Base-by-base conservation (phyloP, 2,329 filamentous ascomycete genomes). In the Alternaria postmessia region DNA sequence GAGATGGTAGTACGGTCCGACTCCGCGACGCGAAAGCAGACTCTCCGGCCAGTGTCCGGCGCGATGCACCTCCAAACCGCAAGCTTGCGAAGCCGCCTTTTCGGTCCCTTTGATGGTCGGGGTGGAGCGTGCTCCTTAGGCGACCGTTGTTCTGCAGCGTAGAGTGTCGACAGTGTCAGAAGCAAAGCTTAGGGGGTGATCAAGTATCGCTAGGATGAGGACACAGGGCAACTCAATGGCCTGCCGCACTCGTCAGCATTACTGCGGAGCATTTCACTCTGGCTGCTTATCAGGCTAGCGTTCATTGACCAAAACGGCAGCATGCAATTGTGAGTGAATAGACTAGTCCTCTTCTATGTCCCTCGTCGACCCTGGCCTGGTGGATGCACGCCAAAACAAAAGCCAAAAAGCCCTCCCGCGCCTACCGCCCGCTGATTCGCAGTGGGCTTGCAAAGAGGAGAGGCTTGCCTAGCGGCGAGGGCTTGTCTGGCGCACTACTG, bases 381-480 rank as follows among this genome's bases (percentile, higher is more conserved):
- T 66, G 67, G 63, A 64, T 62, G 64, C 58, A 65, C 66, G 66
- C 70, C 69, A 72, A 66, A 66, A 64, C 65, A 70, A 69, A 71
- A 63, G 64, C 59, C 57, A 60, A 63, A 66, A 68, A 64, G 58
- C 65, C 67, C 57, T 74, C 69, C 70, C 72, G 69, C 65, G 63
- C 62, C 60, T 64, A 63, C 54, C 51, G 64, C 62, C 60, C 62
- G 65, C 67, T 72, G 68, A 72, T 72, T 74, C 67, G 72, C 62
- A 56, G 60, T 56, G 24, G 63, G n/a, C 60, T 55, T 62, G 36
- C 59, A 55, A 68, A 67, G 66, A 65, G 61, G 65, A 64, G 39
- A 49, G 51, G 51, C 54, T 48, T 51, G 57, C 54, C 59, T 70
- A 66, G 66, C 60, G 62, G 43, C 57, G 42, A 54, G 52, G 64